Conservation (phyloP, 768 basidiomycete genomes). For the Russula compacta region DNA sequence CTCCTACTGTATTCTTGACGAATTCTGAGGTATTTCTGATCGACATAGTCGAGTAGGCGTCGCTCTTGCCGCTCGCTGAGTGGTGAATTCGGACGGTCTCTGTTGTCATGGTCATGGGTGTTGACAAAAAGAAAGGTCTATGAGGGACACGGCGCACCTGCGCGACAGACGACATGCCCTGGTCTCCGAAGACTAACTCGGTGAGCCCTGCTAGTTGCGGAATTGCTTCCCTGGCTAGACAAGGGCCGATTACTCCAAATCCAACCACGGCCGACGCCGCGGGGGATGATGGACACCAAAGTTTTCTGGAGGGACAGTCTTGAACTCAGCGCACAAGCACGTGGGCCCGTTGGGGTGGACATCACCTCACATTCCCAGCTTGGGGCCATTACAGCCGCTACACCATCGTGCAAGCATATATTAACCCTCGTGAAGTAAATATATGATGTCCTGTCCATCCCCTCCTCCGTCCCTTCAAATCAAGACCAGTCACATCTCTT, state of each 20-base stretch:
- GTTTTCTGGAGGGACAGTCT: slow-evolving; percentile 92
- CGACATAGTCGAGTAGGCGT: slow-evolving; percentile 53
- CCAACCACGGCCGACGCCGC: slow-evolving; percentile 51
- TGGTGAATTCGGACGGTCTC: background rate
- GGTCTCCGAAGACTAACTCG: slow-evolving; percentile 91
- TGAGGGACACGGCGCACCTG: slow-evolving; percentile 60
- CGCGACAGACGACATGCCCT: slow-evolving; percentile 81
- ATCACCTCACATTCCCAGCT: slow-evolving; percentile 73
- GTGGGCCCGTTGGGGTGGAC: slow-evolving; percentile 43
- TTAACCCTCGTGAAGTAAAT: accelerated
- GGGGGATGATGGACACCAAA: slow-evolving; percentile 70
- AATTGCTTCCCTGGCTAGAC: slow-evolving; percentile 90
- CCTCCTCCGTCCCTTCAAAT: background rate
- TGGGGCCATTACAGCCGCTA: slow-evolving; percentile 77
- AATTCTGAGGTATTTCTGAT: slow-evolving; percentile 53
- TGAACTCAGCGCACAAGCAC: slow-evolving; percentile 82
- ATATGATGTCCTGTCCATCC: background rate
- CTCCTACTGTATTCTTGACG: slow-evolving; percentile 70
- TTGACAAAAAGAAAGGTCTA: slow-evolving; percentile 54
- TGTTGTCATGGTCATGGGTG: background rate
- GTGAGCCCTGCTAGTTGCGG: slow-evolving; percentile 78
- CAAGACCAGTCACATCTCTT: background rate
- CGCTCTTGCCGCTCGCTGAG: slow-evolving; percentile 43
- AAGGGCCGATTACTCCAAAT: slow-evolving; percentile 80
- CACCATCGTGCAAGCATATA: slow-evolving; percentile 30